Evolutionary conservation across 306 rosid species (phyloP).

Genomic region (peach (Prunus persica)): DNA sequence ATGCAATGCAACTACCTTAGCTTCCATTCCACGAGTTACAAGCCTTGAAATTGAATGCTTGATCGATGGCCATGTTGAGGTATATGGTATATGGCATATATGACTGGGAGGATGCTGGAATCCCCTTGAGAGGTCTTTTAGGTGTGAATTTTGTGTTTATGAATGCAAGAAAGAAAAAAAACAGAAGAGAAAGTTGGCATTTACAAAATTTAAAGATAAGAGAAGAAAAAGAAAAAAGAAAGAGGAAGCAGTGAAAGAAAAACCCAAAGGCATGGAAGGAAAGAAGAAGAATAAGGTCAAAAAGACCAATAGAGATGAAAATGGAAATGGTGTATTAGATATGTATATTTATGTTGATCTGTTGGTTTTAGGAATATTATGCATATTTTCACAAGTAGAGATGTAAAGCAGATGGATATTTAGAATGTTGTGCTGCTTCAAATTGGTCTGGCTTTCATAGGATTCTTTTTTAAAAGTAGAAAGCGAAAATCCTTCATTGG

Average conservation of each 20-base stretch:
- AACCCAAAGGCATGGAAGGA: slow-evolving; percentile 9
- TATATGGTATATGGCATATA: background rate
- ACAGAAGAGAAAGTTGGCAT: background rate
- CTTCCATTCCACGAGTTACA: slow-evolving; percentile 24
- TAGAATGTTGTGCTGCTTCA: background rate
- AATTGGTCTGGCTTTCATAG: background rate
- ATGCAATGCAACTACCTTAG: background rate
- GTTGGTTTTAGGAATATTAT: background rate
- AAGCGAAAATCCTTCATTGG: too few relatives aligned
- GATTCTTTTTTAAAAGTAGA: background rate
- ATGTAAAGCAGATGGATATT: background rate
- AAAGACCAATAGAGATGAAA: slow-evolving; percentile 17
- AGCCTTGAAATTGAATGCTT: slow-evolving; percentile 32
- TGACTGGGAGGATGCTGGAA: slow-evolving; percentile 22
- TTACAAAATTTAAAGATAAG: slow-evolving; percentile 19
- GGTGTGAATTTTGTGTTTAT: slow-evolving; percentile 20
- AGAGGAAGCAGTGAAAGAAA: background rate
- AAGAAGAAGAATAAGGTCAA: slow-evolving; percentile 8
- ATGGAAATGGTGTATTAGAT: background rate
- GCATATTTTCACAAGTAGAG: background rate
- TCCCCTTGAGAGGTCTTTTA: slow-evolving; percentile 15
- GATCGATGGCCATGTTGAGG: slow-evolving; percentile 5
- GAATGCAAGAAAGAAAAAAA: slow-evolving; percentile 16
- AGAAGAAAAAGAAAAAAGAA: background rate
- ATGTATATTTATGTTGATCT: too few relatives aligned